These are phyloP conservation scores for Thalassiosira livingstoniorum DNA, from an alignment of 352 stramenopile genomes.

Conservation along the genomic window DNA sequence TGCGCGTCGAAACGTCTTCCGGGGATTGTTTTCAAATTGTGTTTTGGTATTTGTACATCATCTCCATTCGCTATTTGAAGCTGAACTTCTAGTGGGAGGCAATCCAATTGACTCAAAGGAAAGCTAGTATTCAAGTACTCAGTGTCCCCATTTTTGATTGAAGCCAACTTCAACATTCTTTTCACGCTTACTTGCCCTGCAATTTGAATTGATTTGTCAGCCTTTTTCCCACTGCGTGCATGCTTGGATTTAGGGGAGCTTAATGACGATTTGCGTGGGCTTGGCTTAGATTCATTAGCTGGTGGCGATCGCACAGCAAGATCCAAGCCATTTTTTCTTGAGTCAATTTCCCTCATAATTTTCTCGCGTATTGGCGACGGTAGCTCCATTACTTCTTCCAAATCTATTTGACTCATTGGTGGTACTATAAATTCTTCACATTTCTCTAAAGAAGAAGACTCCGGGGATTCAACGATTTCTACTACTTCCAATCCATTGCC, in stretches of 20 bases:
- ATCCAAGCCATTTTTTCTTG: constrained; percentile 11
- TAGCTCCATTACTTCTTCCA: constrained; percentile 16
- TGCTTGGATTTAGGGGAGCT: constrained; percentile 38
- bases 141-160: constrained; percentile 70
- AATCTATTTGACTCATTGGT: constrained; percentile 63
- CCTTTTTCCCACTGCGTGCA: neutral
- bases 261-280: constrained; percentile 6
- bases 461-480: no score
- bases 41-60: constrained; percentile 52
- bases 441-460: no score
- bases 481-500: no score
- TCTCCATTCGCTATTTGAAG: constrained; percentile 82
- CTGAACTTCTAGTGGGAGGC: constrained; percentile 76
- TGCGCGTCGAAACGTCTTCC: constrained; percentile 19
- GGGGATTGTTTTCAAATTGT: constrained; percentile 16
- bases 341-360: neutral
- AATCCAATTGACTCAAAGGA: constrained; percentile 69
- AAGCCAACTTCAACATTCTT: constrained; percentile 78
- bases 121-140: constrained; percentile 46
- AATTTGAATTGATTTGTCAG: constrained; percentile 48
- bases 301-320: constrained; percentile 16
- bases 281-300: no score
- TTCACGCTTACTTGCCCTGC: constrained; percentile 71
- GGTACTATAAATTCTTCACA: constrained; percentile 28
- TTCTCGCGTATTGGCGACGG: neutral